Evolutionary conservation across 352 stramenopile genomes (phyloP).

Genomic region (Globisporangium cylindrosporum): DNA sequence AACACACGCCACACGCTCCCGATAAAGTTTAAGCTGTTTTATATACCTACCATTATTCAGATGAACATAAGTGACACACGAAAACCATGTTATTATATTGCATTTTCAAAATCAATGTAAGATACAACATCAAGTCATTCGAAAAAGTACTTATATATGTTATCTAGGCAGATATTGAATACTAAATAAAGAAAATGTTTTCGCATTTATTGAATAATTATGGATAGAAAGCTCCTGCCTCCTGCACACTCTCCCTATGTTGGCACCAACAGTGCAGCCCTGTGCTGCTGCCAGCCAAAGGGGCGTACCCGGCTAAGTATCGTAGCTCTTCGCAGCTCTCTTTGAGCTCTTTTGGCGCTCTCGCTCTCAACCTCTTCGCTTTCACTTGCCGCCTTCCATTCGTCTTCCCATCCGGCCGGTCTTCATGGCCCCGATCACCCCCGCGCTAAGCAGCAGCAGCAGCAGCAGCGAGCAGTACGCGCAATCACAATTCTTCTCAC

Average conservation of each 20-base stretch:
- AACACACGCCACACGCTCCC: background rate
- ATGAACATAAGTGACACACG: background rate
- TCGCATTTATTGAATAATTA: background rate
- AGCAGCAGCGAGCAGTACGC: conserved; percentile 17
- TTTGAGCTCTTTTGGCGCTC: background rate
- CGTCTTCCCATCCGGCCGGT: conserved; percentile 1
- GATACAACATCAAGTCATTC: no score
- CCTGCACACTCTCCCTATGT: background rate
- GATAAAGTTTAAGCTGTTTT: background rate
- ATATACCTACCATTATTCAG: background rate
- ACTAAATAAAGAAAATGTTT: background rate
- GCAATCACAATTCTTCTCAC: conserved; percentile 12
- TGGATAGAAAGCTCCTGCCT: background rate
- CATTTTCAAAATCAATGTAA: background rate
- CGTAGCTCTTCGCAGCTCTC: conserved; percentile 1
- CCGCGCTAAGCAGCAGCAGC: conserved; percentile 14
- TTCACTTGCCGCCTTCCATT: conserved; percentile 18
- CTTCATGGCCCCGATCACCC: conserved; percentile 43
- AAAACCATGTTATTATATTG: background rate
- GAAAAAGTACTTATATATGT: background rate
- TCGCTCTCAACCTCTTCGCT: background rate
- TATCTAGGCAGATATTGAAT: background rate
- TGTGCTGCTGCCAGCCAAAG: background rate
- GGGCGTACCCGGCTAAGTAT: conserved; percentile 7
- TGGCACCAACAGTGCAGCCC: background rate